phyloP scores from a whole-genome alignment of 768 basidiomycete species.

The Lactarius deliciosus region DNA sequence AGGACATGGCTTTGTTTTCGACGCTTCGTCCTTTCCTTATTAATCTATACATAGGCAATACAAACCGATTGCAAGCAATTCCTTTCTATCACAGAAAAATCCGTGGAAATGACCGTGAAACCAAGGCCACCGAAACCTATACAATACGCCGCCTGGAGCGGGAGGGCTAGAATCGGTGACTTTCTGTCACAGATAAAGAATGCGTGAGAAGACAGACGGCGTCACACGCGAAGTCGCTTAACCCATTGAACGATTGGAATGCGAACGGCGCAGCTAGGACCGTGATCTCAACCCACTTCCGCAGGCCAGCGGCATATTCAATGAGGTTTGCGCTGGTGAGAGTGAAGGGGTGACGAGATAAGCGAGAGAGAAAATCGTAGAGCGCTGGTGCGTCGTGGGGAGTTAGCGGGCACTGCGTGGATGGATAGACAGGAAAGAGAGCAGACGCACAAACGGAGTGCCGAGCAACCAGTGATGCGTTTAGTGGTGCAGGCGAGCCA shows the following conservation, averaged over 20 bases:
- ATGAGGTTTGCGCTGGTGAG: conserved; percentile 80
- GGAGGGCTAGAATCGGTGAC: not conserved
- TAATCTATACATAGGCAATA: not conserved
- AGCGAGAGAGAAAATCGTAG: conserved; percentile 79
- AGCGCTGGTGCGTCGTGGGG: conserved; percentile 53
- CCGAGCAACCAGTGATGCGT: too few species aligned
- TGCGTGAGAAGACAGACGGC: conserved; percentile 48
- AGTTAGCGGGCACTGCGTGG: not conserved
- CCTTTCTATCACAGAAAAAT: conserved; percentile 34
- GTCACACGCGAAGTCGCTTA: conserved; percentile 92
- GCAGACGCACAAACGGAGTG: conserved; percentile 44
- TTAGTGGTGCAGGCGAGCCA: too few species aligned
- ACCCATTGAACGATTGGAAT: conserved; percentile 87
- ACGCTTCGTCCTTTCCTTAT: not conserved
- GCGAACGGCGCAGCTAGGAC: conserved; percentile 84
- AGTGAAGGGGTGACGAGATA: conserved; percentile 77
- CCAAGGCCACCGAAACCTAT: too few species aligned
- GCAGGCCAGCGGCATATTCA: conserved; percentile 65
- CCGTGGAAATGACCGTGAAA: too few species aligned
- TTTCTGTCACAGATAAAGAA: not conserved
- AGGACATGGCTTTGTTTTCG: not conserved
- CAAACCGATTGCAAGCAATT: not conserved
- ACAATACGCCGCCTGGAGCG: too few species aligned
- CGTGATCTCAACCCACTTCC: conserved; percentile 71
- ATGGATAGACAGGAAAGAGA: not conserved